Evolutionary conservation across 2,329 filamentous ascomycete genomes (phyloP).

Genomic region (Nigrograna mackinnonii): DNA sequence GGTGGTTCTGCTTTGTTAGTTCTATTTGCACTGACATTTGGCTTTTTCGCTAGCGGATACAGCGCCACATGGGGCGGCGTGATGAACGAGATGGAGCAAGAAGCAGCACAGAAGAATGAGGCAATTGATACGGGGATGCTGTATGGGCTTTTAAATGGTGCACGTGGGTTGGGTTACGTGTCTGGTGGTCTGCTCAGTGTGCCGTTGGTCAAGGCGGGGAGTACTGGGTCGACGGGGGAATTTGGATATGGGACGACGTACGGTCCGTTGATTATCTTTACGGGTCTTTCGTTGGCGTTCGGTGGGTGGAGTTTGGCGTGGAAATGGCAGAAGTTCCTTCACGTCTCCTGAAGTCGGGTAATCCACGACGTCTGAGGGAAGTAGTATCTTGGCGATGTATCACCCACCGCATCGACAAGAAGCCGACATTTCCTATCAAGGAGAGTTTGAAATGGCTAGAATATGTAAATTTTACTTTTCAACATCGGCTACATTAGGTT

Average conservation of each 20-base stretch:
- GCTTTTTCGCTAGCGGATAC: conserved; percentile 35
- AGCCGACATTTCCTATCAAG: too few relatives aligned
- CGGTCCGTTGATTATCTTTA: conserved; percentile 41
- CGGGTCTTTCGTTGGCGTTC: conserved; percentile 32
- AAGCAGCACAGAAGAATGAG: conserved; percentile 19
- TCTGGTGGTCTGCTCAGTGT: conserved; percentile 55
- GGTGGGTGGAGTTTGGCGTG: not conserved
- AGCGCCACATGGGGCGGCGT: conserved; percentile 26
- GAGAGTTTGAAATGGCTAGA: not conserved
- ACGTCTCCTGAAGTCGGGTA: too few relatives aligned
- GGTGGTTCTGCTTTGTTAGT: conserved; percentile 28
- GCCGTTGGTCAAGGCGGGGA: conserved; percentile 32
- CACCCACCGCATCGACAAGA: too few relatives aligned
- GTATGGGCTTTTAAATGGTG: conserved; percentile 49
- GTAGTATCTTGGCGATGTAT: too few relatives aligned
- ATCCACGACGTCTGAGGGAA: too few relatives aligned
- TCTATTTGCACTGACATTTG: conserved; percentile 34
- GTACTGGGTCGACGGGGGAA: conserved; percentile 30
- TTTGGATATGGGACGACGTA: conserved; percentile 44
- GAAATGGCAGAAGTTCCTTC: too few relatives aligned
- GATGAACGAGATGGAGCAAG: conserved; percentile 28
- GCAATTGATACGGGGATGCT: conserved; percentile 48
- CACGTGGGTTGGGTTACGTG: conserved; percentile 54
- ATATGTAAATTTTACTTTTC: conserved; percentile 4
- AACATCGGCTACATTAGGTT: not conserved